phyloP scores from a whole-genome alignment of 139 green algal genomes.

The Microglena sp. region DNA sequence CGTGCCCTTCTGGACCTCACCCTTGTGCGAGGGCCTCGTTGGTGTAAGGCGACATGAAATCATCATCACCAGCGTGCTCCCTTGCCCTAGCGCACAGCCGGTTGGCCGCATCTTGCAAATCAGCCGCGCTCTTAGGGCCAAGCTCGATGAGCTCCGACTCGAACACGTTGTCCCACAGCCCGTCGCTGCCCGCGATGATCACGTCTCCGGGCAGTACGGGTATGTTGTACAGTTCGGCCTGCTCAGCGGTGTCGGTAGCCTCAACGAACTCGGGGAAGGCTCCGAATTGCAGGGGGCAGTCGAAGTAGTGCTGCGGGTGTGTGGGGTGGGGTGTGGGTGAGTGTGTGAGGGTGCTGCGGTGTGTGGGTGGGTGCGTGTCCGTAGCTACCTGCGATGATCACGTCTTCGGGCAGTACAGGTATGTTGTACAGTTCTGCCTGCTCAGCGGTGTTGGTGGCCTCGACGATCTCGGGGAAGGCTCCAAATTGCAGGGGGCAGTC shows the following conservation, averaged over 20 bases:
- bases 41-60: constrained; percentile 69
- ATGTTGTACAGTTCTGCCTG: constrained; percentile 41
- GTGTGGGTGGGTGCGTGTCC: neutral
- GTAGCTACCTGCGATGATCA: neutral
- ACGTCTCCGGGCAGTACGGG: constrained; percentile 42
- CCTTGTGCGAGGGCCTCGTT: constrained; percentile 55
- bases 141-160: constrained; percentile 34
- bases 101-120: constrained; percentile 27
- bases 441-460: constrained; percentile 50
- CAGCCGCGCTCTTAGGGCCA: constrained; percentile 14
- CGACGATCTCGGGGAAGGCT: neutral
- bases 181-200: constrained; percentile 51
- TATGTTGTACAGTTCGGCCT: constrained; percentile 45
- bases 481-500: neutral
- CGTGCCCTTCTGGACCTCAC: no score
- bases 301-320: constrained; percentile 55
- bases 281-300: constrained; percentile 62
- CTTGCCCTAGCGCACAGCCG: constrained; percentile 20
- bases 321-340: constrained; percentile 5
- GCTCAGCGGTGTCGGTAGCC: constrained; percentile 52
- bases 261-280: constrained; percentile 55
- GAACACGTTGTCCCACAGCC: constrained; percentile 62
- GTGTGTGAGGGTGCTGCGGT: neutral
- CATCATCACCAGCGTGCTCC: constrained; percentile 30
- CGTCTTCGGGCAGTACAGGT: neutral